Conservation (phyloP, 2,329 filamentous ascomycete genomes). For the Fusarium sp. region DNA sequence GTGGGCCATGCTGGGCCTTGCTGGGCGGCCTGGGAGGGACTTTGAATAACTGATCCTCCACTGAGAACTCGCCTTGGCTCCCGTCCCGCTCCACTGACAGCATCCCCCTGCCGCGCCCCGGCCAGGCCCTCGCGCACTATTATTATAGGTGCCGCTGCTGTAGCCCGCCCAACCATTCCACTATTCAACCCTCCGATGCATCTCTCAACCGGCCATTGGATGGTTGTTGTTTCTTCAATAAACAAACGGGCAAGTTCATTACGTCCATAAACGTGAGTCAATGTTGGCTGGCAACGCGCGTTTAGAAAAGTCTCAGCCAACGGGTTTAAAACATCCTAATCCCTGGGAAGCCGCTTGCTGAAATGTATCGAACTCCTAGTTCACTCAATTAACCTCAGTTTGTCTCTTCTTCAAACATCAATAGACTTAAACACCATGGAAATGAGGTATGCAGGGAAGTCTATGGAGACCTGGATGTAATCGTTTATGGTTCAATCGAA, state of each 20-base stretch:
- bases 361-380: conserved; percentile 29
- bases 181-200: conserved; percentile 17
- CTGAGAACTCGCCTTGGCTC: conserved; percentile 31
- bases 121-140: conserved; percentile 28
- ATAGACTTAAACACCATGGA: conserved; percentile 1
- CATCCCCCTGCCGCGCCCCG: conserved; percentile 21
- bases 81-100: conserved; percentile 41
- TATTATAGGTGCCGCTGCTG: conserved; percentile 25
- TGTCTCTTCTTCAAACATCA: conserved; percentile 35
- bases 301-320: conserved; percentile 20
- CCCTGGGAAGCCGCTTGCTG: background rate
- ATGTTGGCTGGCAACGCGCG: background rate
- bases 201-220: conserved; percentile 11
- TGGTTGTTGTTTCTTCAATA: conserved; percentile 2
- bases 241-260: conserved; percentile 2
- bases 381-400: conserved; percentile 17
- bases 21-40: conserved; percentile 26
- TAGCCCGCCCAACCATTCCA: conserved; percentile 28
- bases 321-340: conserved; percentile 11
- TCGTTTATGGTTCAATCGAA: background rate
- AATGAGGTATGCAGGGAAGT: background rate
- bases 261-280: background rate
- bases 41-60: conserved; percentile 32
- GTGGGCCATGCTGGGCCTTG: conserved; percentile 23
- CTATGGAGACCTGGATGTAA: background rate